Base-by-base conservation (phyloP, 1,139 yeast genomes). In the Debaryomyces nepalensis region DNA sequence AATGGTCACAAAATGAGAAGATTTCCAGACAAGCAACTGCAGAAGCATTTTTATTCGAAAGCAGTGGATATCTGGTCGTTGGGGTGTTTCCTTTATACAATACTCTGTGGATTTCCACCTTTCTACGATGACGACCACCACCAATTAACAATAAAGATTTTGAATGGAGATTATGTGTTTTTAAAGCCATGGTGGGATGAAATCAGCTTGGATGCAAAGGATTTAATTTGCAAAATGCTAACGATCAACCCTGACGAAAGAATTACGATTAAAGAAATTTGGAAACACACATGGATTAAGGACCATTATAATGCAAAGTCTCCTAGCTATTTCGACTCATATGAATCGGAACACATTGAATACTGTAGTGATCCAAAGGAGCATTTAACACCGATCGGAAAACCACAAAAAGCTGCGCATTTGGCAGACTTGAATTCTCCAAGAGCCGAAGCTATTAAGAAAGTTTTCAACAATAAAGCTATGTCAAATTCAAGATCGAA, bases 111-210 rank as follows among this genome's bases (percentile, higher is more conserved):
- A 4, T 91, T 91, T 65, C 98, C 98, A 1, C 98, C 98, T 14
- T 91, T 91, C 61, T 91, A 88, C 65, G 97, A 91, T 61, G 97
- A 90, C 52, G 81, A 84, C 54, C 84, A 87, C 48, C 88, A 86
- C 50, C 77, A 78, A n/a, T 68, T 91, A 49, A 87, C 97, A 0
- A 81, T 78, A 53, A 90, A 90, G 61, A 95, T 91, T 33, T 82
- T 95, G 9, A 74, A 74, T 41, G 97, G 97, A 20, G 87, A 88
- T 53, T 91, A 77, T 60, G 84, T 87, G 11, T 91, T 90, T 61
- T 69, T 91, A 45, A 72, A 81, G 44, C 98, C 98, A 0, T 91
- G 98, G 98, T 91, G 98, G 98, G 97, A 91, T 63, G 97, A 91
- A 54, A 86, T 91, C 32, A 79, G 88, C 46, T 61, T 56, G 30